Evolutionary conservation across 805 yeast species (phyloP), one percentile per base, ranked within the genome.

Genomic region (Maudiozyma bulderi): DNA sequence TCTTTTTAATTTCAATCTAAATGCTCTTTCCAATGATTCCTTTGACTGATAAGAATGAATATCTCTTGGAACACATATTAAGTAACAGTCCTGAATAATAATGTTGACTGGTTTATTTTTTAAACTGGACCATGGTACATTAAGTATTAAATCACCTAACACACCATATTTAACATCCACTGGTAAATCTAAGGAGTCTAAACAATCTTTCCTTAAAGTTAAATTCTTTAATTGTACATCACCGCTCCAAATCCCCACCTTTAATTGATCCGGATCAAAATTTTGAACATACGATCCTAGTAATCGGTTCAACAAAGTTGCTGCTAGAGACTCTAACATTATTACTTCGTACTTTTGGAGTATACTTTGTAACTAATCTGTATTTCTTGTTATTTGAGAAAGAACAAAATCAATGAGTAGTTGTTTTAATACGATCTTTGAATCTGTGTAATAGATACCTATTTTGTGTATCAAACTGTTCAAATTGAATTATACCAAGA

Each of bases 161-260:
- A 86, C 88, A 40, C 99, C 99, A 61, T 84, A 85, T 52, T 79
- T 77, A 11, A 95, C 91, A 63, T 90, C 86, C 37, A 93, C 68
- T 2, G 99, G 99, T 38, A 95, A 68, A 53, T 85, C 80, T 54
- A 93, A 75, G 57, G 84, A 77, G 66, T 95, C 99, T 44, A 93
- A 72, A 3, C 96, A 88, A 62, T 90, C 97, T 52, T 85, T 84
- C 67, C 86, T 88, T 51, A 93, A 72, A 50, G 82, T 76, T 52
- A 95, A 75, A 62, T 90, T 82, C 53, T 75, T 76, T 48, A 93
- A 72, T 62, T 86, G 86, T 32, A 90, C 98, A 71, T 93, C 98
- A 37, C 99, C 99, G 59, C 89, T 80, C 96, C 98, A 90, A 34
- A 93, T 89, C 5, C 98, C 99, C 48, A 93, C 90, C 58, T 93